Evolutionary conservation across 139 green algal species (phyloP), one percentile per base, ranked within the genome.

Genomic region (Choricystis sp.): DNA sequence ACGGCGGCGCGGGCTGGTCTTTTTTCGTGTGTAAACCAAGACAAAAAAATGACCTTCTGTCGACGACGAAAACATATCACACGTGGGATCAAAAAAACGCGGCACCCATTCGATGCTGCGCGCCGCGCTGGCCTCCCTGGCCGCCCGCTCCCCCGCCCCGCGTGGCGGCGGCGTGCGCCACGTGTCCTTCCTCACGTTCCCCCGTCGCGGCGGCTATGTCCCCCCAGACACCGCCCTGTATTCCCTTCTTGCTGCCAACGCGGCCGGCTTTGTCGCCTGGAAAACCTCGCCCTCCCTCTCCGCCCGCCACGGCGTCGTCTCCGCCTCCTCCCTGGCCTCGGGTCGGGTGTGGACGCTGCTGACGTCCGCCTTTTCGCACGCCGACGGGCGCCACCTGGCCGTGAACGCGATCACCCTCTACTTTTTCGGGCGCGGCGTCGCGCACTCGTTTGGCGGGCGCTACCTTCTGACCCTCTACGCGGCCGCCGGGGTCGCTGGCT

Each of bases 351-450:
- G 69, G 57, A 83, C 78, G 1, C 26, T 74, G 31, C 5, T 85
- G 28, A 83, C 77, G 0, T 56, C 63, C 3, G 69, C 64, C 19
- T 83, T 85, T 63, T 70, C 49, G 24, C 78, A 85, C 21, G 27
- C 25, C 2, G 57, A 72, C 27, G 31, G 69, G 2, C 26, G 29
- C 21, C 78, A 85, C 63, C 56, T 85, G 26, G 65, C 28, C 14
- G 65, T 62, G 26, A 85, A 85, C 64, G 76, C 81, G 69, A 60
- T 85, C 3, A 67, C 56, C 3, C 72, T 85, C 9, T 85, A 78
- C 56, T 85, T 85, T 57, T 85, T 83, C 59, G 78, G 70, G 2
- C 24, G 59, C 1, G 57, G 64, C 21, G 48, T 81, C 1, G 64
- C 29, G 3, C 56, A 29, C 1, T 24, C 70, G 49, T 76, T 76